Base-by-base conservation (phyloP, 495 filamentous ascomycete genomes). In the Parmelia sp. region DNA sequence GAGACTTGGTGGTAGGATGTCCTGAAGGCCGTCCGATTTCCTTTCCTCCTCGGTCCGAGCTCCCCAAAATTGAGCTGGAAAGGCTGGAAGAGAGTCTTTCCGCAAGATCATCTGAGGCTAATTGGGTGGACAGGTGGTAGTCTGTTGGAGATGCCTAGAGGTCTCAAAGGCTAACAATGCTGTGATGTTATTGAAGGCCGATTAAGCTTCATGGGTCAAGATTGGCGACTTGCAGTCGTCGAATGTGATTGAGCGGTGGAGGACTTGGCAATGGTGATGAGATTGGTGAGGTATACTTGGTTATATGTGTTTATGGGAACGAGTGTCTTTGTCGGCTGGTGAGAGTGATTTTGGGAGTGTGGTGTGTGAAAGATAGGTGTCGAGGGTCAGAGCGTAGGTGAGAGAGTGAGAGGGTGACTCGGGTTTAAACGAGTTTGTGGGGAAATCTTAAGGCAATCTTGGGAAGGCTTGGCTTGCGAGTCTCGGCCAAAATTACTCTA, bases 51-150 rank as follows among this genome's bases (percentile, higher is more conserved):
- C 64, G 60, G 29, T 60, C 64, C 37, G 36, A 63, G 42, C 36
- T 51, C 49, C 33, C 67, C 44, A 12, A 61, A 45, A 33, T 55
- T 53, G 42, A 66, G 61, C 29, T 37, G 56, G 35, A 59, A 44
- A 49, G 44, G 57, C 47, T 66, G 64, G n/a, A 36, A 36, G 36
- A 12, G 36, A 63, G 44, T 35, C 27, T 45, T 45, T 65, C 45
- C 42, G 61, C 57, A 57, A 42, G 56, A 61, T 64, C 67, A 69
- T 69, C 59, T 56, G 60, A 62, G 61, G 61, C 45, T 62, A 58
- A 4, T 36, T 39, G 61, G 7, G 61, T 21, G 17, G 44, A 36
- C 9, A 23, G 9, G n/a, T n/a, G 29, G 45, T 14, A 21, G 14
- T 63, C 10, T 27, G 27, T 39, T 21, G 6, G 9, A 39, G 44